phyloP scores from a whole-genome alignment of 306 rosid genomes.

The Castanea crenata region DNA sequence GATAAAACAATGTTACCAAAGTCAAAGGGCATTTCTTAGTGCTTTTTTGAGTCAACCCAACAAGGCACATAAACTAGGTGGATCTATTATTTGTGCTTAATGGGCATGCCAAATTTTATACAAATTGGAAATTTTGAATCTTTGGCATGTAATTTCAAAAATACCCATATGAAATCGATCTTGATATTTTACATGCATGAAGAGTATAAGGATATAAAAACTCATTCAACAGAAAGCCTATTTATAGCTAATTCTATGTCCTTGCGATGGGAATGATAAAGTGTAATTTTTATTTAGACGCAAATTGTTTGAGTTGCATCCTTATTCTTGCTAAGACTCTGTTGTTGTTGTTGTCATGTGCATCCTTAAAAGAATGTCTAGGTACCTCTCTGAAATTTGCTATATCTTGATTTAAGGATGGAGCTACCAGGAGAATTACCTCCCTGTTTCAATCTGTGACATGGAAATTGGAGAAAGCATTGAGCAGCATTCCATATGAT shows the following conservation, averaged over 20 bases:
- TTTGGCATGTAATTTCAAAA: no score
- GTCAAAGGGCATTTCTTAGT: no score
- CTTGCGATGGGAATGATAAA: not conserved
- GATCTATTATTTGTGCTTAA: no score
- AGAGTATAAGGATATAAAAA: no score
- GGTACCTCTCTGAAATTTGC: constrained; percentile 53
- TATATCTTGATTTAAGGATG: constrained; percentile 76
- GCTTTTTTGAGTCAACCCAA: not conserved
- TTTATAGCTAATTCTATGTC: constrained; percentile 3
- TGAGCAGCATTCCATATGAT: constrained; percentile 63
- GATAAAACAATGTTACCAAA: not conserved
- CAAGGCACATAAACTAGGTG: not conserved
- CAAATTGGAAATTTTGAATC: no score
- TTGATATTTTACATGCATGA: no score
- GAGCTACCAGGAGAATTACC: constrained; percentile 59
- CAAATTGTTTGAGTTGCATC: constrained; percentile 20
- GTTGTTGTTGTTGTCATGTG: constrained; percentile 24
- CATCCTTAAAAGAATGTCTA: constrained; percentile 35
- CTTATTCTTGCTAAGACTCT: constrained; percentile 28
- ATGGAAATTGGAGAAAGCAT: constrained; percentile 82
- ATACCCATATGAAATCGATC: no score
- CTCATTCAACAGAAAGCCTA: not conserved
- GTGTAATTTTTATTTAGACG: not conserved
- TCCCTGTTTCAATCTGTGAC: constrained; percentile 82
- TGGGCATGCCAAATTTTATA: no score